Evolutionary conservation across 2,329 filamentous ascomycete genomes (phyloP), one percentile per base, ranked within the genome.

Genomic region (Fragosphaeria purpurea): DNA sequence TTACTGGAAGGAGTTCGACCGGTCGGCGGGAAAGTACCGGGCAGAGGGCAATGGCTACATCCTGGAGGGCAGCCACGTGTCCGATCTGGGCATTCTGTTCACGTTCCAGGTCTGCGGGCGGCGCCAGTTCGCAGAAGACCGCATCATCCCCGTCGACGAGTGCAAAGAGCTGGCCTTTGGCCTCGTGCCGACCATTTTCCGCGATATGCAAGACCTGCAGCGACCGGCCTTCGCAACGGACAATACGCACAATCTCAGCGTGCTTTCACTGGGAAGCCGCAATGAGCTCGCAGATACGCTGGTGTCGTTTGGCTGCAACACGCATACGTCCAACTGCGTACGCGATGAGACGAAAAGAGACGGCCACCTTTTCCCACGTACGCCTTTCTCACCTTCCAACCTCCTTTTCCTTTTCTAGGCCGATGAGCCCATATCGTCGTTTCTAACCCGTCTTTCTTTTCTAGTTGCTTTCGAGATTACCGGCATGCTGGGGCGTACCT

Each of bases 1-100:
- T 6, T 70, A 80, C 60, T 80, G 77, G 77, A 76, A 74, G 54
- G 72, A 75, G 46, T 80, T 80, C 55, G 73, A 79, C 55, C 67
- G 73, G 37, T 70, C 62, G 8, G 64, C 62, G 11, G 73, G 78
- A 55, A 70, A 70, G 22, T 74, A 79, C 44, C 70, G 71, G 13
- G 75, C 70, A 4, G 74, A 77, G 50, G 75, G 75, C n/a, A 78
- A 78, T 53, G 75, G 75, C 2, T 76, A 70, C 59, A 67, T 75
- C 55, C 63, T 77, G 2, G 65, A 71, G 1, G 74, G 75, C 5
- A 65, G 68, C 41, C 63, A 70, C 30, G 59, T 72, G 4, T 60
- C 62, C 35, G 75, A 79, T 4, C 65, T 79, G 0, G 77, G 77
- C 8, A 64, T 79, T 43, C 71, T 75, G 61, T 79, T 80, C 49